These are phyloP conservation scores for Coemansia brasiliensis DNA, from an alignment of 192 early-diverging fungal species.

Conservation along the genomic window DNA sequence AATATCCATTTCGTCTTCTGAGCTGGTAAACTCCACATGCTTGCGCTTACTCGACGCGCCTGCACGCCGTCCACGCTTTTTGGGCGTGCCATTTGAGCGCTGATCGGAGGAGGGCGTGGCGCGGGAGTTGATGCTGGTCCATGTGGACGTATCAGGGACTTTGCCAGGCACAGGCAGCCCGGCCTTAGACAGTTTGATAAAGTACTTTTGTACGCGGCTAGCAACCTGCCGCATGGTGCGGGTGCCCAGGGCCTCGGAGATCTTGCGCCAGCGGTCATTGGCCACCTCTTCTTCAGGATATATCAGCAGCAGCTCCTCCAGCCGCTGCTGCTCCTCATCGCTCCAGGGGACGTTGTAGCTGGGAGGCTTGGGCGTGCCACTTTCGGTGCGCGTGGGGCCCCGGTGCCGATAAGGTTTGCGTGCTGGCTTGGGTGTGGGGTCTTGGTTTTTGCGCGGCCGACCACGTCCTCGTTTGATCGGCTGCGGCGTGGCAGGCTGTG, in stretches of 20 bases:
- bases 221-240: constrained; percentile 73
- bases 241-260: constrained; percentile 67
- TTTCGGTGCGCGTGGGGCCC: constrained; percentile 13
- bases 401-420: not conserved
- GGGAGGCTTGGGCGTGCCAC: constrained; percentile 50
- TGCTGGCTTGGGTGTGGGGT: not conserved
- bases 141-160: constrained; percentile 57
- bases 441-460: constrained; percentile 12
- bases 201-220: constrained; percentile 79
- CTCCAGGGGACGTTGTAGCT: constrained; percentile 70
- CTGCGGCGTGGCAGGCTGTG: not conserved
- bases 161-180: constrained; percentile 70
- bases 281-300: constrained; percentile 73
- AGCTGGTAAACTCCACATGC: constrained; percentile 48
- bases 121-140: constrained; percentile 24
- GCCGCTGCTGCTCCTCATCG: constrained; percentile 64
- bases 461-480: constrained; percentile 8
- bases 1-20: constrained; percentile 20
- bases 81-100: not conserved
- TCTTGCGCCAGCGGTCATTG: constrained; percentile 69
- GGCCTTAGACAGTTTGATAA: constrained; percentile 73
- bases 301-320: constrained; percentile 61
- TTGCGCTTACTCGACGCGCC: constrained; percentile 9
- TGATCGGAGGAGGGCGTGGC: not conserved
- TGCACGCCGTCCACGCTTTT: constrained; percentile 9